Evolutionary conservation across 75 land plant species (phyloP).

Genomic region (Ceratopteris richardii): DNA sequence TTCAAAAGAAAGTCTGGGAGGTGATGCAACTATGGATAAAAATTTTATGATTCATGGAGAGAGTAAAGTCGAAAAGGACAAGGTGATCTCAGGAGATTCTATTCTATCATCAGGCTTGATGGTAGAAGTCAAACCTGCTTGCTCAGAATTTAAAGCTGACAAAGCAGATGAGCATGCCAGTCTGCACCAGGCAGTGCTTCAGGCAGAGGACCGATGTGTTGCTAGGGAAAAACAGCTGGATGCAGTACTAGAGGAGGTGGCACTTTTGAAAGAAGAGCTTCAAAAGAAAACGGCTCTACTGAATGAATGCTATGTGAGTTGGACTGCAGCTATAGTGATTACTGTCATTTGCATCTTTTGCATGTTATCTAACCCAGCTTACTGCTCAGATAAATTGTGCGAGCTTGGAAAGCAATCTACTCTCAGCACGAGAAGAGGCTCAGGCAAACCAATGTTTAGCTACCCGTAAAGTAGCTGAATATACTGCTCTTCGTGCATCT

Average conservation of each 20-base stretch:
- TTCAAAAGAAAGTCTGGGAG: too few species aligned
- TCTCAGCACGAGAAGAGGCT: slow-evolving; percentile 95
- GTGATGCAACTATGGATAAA: too few species aligned
- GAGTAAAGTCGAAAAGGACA: too few species aligned
- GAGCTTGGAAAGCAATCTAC: slow-evolving; percentile 82
- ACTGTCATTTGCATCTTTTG: background rate
- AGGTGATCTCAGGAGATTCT: background rate
- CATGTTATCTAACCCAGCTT: background rate
- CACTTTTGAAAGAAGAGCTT: slow-evolving; percentile 49
- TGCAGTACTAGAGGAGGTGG: slow-evolving; percentile 49
- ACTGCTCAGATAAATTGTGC: slow-evolving; percentile 82
- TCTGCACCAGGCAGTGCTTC: slow-evolving; percentile 43
- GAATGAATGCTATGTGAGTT: slow-evolving; percentile 85
- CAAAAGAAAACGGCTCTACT: slow-evolving; percentile 64
- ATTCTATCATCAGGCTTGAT: background rate
- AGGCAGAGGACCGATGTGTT: slow-evolving; percentile 38
- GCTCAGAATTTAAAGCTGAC: background rate
- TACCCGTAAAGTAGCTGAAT: slow-evolving; percentile 79
- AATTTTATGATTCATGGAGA: too few species aligned
- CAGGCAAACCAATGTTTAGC: slow-evolving; percentile 89
- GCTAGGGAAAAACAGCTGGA: slow-evolving; percentile 47
- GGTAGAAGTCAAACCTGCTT: background rate
- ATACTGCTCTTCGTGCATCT: slow-evolving; percentile 73
- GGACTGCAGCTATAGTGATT: too few species aligned
- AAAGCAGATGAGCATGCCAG: slow-evolving; percentile 30